Evolutionary conservation across 306 rosid species (phyloP), one percentile per base, ranked within the genome.

Genomic region (Acacia confusa): DNA sequence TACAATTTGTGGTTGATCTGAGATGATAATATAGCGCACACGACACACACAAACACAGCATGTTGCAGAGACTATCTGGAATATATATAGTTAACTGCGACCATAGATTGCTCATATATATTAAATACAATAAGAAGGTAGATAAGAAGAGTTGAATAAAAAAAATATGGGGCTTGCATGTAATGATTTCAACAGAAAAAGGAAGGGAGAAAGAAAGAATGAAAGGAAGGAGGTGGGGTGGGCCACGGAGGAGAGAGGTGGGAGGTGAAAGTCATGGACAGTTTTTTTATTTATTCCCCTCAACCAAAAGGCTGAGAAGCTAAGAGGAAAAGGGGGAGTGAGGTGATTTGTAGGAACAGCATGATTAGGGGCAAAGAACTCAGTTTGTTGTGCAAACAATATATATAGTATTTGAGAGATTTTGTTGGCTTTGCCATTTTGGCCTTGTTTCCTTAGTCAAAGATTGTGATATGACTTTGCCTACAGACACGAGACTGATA

Each of bases 341-440:
- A 43, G 43, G 81, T 70, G 63, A 34, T 57, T 74, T 48, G 70
- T 30, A 72, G 71, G 40, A 16, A 22, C 63, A 34, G 9, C 79
- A 82, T 70, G 74, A 86, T 86, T 83, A 80, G n/a, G n/a, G 52
- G 20, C 85, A 77, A 80, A 60, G 81, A 83, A 81, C 74, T 73
- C 66, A 25, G 40, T 83, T 83, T 30, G 66, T 69, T 36, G 55
- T 61, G 69, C 72, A 83, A 77, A 87, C 85, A 83, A 86, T n/a
- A n/a, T 55, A 86, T 9, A n/a, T 57, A 10, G 28, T 13, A n/a
- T 22, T 68, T 73, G 78, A 79, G 75, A 82, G 74, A 43, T 64
- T 81, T 17, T 71, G 15, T 75, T 32, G 48, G 36, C 4, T 60
- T 45, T 17, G 20, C 20, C 60, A 58, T 13, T 44, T 24, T n/a